phyloP scores from a whole-genome alignment of 768 basidiomycete species.

The Trametopsis cervina region DNA sequence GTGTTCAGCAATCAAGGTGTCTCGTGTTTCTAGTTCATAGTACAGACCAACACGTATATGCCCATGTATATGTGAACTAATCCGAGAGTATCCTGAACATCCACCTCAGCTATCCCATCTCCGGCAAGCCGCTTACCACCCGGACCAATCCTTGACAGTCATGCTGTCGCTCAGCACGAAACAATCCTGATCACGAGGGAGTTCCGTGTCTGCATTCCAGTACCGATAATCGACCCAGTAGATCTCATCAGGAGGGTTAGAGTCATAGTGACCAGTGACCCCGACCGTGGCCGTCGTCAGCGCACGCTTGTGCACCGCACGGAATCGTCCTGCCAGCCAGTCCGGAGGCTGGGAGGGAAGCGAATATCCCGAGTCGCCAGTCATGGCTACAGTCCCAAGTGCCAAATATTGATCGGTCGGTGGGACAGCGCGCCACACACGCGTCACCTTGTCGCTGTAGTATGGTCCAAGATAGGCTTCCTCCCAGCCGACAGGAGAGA shows the following conservation, averaged over 20 bases:
- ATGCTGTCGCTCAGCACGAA: not conserved
- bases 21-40: no score
- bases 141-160: not conserved
- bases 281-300: not conserved
- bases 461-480: not conserved
- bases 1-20: no score
- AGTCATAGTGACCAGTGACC: not conserved
- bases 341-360: not conserved
- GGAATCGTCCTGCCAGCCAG: not conserved
- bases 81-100: no score
- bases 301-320: not conserved
- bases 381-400: not conserved
- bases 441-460: not conserved
- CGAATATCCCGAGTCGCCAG: not conserved
- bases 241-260: not conserved
- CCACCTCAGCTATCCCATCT: no score
- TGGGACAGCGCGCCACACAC: not conserved
- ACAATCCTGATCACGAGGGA: not conserved
- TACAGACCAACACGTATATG: no score
- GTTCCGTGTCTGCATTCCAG: not conserved
- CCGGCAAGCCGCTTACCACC: no score
- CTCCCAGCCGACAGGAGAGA: not conserved
- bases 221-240: not conserved
- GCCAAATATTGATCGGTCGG: not conserved
- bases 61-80: no score